phyloP scores from a whole-genome alignment of 192 early-diverging fungal species.

The Coemansia sp. region DNA sequence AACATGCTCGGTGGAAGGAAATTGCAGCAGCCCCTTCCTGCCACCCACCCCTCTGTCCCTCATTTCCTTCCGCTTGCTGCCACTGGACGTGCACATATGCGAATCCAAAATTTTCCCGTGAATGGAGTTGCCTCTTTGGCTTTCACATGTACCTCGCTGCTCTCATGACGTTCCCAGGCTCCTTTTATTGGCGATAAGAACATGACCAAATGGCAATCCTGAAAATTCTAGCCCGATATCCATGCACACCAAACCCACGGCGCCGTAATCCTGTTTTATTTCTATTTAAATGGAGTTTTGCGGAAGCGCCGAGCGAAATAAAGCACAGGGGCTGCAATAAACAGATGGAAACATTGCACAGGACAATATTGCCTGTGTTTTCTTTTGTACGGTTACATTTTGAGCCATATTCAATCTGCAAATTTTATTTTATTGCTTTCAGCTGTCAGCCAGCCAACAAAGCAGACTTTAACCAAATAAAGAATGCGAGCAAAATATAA shows the following conservation, averaged over 20 bases:
- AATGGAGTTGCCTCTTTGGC: neutral
- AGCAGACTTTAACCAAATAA: neutral
- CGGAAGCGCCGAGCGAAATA: neutral
- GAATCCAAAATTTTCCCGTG: neutral
- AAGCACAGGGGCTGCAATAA: neutral
- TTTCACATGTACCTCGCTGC: conserved; percentile 3
- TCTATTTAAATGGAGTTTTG: neutral
- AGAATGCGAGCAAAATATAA: neutral
- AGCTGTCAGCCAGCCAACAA: neutral
- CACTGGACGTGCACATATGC: conserved; percentile 6
- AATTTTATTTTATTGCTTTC: neutral
- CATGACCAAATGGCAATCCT: neutral
- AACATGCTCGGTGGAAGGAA: neutral
- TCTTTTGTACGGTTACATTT: too few species aligned
- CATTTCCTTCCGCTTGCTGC: neutral
- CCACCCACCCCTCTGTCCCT: neutral
- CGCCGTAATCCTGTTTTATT: neutral
- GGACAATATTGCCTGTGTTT: neutral
- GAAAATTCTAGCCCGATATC: neutral
- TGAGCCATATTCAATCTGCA: too few species aligned
- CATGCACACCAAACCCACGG: neutral
- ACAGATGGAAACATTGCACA: neutral
- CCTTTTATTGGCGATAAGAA: neutral
- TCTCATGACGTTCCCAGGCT: neutral
- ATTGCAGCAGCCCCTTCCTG: neutral